These are phyloP conservation scores for Metschnikowia corniflorae DNA, from an alignment of 805 yeast species.

Conservation along the genomic window DNA sequence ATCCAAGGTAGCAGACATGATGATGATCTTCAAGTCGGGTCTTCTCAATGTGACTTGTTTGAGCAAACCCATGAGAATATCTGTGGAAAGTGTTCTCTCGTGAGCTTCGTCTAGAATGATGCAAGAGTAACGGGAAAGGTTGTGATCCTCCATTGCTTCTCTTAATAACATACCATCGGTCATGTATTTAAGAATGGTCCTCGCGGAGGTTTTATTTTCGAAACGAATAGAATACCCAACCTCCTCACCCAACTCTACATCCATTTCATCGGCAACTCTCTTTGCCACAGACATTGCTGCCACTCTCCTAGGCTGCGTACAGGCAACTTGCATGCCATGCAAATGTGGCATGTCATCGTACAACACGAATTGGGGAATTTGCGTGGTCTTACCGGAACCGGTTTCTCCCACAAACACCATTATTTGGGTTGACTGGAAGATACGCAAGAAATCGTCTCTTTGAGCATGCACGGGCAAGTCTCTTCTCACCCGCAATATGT, in stretches of 20 bases:
- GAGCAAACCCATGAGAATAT: constrained; percentile 90
- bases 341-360: constrained; percentile 92
- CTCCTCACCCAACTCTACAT: constrained; percentile 85
- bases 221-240: constrained; percentile 95
- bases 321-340: constrained; percentile 80
- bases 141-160: constrained; percentile 97
- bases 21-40: constrained; percentile 83
- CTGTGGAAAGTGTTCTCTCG: constrained; percentile 95
- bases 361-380: constrained; percentile 92
- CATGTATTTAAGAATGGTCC: constrained; percentile 89
- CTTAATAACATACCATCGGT: constrained; percentile 97
- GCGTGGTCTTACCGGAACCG: constrained; percentile 98
- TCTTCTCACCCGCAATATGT: constrained; percentile 73
- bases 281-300: constrained; percentile 99
- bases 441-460: constrained; percentile 78
- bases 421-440: constrained; percentile 84
- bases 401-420: constrained; percentile 99
- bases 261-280: constrained; percentile 97
- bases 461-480: constrained; percentile 93
- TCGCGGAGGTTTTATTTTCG: constrained; percentile 78
- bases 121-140: constrained; percentile 75
- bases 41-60: constrained; percentile 78
- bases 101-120: constrained; percentile 96
- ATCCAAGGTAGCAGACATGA: constrained; percentile 97
- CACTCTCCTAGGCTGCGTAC: constrained; percentile 96